Evolutionary conservation across 495 filamentous ascomycete species (phyloP), one percentile per base, ranked within the genome.

Genomic region (Hypoxylon crocopeplum): DNA sequence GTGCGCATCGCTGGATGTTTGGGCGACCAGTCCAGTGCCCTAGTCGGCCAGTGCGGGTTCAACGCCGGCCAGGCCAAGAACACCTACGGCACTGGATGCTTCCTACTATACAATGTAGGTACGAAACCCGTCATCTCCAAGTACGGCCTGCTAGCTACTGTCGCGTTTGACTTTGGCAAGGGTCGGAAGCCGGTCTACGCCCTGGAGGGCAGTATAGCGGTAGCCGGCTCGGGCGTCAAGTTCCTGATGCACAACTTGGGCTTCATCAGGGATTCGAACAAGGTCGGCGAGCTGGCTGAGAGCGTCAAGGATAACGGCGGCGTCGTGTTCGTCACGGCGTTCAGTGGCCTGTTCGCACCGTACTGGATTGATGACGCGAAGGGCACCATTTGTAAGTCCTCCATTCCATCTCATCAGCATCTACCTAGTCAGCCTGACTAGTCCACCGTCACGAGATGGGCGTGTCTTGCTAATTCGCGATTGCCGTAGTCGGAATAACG

Each of bases 331-430:
- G 93, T 98, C 40, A 97, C 93, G 24, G 93, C 93, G 1, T 98
- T 98, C 72, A 94, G 90, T 77, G 93, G 93, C 56, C 80, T 98
- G 1, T 97, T 97, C 72, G 93, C 93, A 13, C 93, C 93, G n/a
- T 97, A 97, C 71, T 98, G 93, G 93, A 96, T 97, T 58, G 93
- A 97, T 71, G 91, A 96, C 74, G 92, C 92, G 25, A 87, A 92
- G 73, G 93, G 93, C 46, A 97, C 93, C 1, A 85, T 94, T 16
- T 93, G 87, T 89, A 78, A 78, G 84, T 76, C 21, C n/a, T 32
- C 36, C n/a, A 15, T 33, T 2, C 47, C 34, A 1, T 8, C 37
- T 38, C 51, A n/a, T 25, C 15, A 40, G 11, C 17, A 17, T 13
- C n/a, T n/a, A n/a, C n/a, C n/a, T n/a, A n/a, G n/a, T n/a, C n/a